Evolutionary conservation across 1,284 basidiomycete genomes (phyloP).

Genomic region (Fistulinella staudtii): DNA sequence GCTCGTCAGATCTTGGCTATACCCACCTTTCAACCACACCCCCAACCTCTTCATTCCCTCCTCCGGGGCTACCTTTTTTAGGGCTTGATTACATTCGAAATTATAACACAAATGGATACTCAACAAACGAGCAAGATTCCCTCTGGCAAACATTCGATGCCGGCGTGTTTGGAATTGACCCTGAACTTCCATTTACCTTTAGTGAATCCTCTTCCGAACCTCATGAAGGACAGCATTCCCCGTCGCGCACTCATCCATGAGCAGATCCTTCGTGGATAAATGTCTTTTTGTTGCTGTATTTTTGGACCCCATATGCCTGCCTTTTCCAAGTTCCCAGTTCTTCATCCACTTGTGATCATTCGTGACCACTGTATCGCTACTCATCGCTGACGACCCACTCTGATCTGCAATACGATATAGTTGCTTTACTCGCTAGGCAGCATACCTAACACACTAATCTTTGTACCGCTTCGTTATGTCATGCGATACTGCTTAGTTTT

Average conservation of each 20-base stretch:
- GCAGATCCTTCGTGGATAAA: neutral
- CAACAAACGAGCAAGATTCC: conserved; percentile 54
- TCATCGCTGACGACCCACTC: conserved; percentile 18
- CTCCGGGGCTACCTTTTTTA: conserved; percentile 70
- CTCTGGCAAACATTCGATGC: conserved; percentile 73
- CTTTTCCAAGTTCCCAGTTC: conserved; percentile 1
- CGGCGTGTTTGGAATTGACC: conserved; percentile 66
- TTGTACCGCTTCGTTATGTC: conserved; percentile 9
- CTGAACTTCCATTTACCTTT: conserved; percentile 65
- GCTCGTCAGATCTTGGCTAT: conserved; percentile 39
- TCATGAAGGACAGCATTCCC: conserved; percentile 31
- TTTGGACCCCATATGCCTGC: conserved; percentile 16
- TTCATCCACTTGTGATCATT: conserved; percentile 4
- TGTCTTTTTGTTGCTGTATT: conserved; percentile 5
- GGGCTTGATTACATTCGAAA: conserved; percentile 78
- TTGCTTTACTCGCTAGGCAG: conserved; percentile 40
- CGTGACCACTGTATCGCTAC: conserved; percentile 30
- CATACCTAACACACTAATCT: conserved; percentile 27
- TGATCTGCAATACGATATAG: conserved; percentile 27
- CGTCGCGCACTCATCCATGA: conserved; percentile 22
- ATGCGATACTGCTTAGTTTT: conserved; percentile 2
- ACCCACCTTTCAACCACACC: conserved; percentile 52
- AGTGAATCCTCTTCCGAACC: conserved; percentile 35
- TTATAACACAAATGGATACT: conserved; percentile 47
- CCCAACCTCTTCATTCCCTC: conserved; percentile 57